These are phyloP conservation scores for Kurtzmaniella quercitrusa DNA, from an alignment of 1,139 yeast genomes.

Conservation along the genomic window DNA sequence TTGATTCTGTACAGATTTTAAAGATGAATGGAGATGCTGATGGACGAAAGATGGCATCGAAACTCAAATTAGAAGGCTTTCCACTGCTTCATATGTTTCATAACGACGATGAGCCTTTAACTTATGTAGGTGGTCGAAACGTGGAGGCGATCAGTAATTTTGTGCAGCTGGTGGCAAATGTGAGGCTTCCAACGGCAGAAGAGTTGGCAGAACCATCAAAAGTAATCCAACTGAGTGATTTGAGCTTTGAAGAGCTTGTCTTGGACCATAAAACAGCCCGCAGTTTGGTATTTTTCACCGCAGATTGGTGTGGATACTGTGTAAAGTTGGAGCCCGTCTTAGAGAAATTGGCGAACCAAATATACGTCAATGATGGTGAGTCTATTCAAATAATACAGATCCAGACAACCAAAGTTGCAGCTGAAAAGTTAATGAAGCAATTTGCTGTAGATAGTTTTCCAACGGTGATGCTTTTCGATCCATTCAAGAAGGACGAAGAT, in stretches of 20 bases:
- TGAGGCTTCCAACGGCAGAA: slow-evolving; percentile 17
- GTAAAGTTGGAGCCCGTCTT: slow-evolving; percentile 24
- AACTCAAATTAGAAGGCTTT: slow-evolving; percentile 56
- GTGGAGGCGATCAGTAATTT: slow-evolving; percentile 43
- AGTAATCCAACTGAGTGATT: slow-evolving; percentile 28
- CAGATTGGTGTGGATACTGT: slow-evolving; percentile 29
- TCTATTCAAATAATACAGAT: slow-evolving; percentile 43
- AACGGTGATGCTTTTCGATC: slow-evolving; percentile 46
- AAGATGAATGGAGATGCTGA: slow-evolving; percentile 68
- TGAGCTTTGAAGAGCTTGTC: slow-evolving; percentile 29
- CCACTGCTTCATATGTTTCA: slow-evolving; percentile 62
- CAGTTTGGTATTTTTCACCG: slow-evolving; percentile 34
- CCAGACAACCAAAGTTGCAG: slow-evolving; percentile 41
- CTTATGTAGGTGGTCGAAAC: slow-evolving; percentile 47
- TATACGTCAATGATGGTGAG: slow-evolving; percentile 27
- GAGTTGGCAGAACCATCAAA: slow-evolving; percentile 13
- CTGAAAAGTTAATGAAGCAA: slow-evolving; percentile 36
- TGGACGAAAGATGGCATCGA: slow-evolving; percentile 49
- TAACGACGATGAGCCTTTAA: slow-evolving; percentile 46
- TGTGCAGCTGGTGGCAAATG: slow-evolving; percentile 31
- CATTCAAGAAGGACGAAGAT: slow-evolving; percentile 21
- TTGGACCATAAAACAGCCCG: slow-evolving; percentile 15
- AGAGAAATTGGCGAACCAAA: slow-evolving; percentile 27
- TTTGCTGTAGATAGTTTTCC: slow-evolving; percentile 50
- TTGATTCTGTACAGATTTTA: slow-evolving; percentile 46